Evolutionary conservation across 2,329 filamentous ascomycete species (phyloP).

Genomic region (Diplodia mutila): DNA sequence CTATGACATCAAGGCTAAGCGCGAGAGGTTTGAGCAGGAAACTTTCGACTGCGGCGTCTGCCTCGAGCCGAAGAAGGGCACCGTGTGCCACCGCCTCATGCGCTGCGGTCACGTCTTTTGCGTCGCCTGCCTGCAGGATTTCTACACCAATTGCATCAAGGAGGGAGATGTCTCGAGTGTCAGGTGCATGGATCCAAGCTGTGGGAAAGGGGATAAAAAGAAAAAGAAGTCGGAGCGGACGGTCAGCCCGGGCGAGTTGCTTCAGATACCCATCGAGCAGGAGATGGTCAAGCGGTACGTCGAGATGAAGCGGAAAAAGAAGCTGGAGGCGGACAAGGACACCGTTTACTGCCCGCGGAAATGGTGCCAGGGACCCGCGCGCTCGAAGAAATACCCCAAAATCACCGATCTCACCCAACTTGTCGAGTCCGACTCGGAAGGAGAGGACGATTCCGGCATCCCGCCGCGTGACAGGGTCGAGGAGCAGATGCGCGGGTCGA

Average conservation of each 20-base stretch:
- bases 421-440: conserved; percentile 44
- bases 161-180: conserved; percentile 82
- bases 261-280: conserved; percentile 56
- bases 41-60: conserved; percentile 90
- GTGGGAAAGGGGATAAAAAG: conserved; percentile 63
- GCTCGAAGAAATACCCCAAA: conserved; percentile 55
- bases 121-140: conserved; percentile 81
- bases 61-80: conserved; percentile 88
- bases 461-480: conserved; percentile 45
- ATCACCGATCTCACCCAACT: conserved; percentile 47
- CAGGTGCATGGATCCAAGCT: conserved; percentile 78
- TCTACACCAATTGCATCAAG: conserved; percentile 84
- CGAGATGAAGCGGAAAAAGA: conserved; percentile 86
- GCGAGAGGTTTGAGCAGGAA: conserved; percentile 75
- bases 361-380: conserved; percentile 90
- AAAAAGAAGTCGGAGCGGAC: conserved; percentile 66
- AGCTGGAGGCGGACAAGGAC: conserved; percentile 86
- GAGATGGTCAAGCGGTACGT: conserved; percentile 84
- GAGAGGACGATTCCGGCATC: conserved; percentile 40
- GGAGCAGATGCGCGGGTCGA: conserved; percentile 29
- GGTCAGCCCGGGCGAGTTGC: conserved; percentile 80
- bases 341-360: conserved; percentile 90
- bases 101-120: conserved; percentile 94
- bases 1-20: conserved; percentile 75
- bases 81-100: conserved; percentile 76